phyloP scores from a whole-genome alignment of 371 early-diverging fungal genomes.

The Syncephalastrum racemosum region DNA sequence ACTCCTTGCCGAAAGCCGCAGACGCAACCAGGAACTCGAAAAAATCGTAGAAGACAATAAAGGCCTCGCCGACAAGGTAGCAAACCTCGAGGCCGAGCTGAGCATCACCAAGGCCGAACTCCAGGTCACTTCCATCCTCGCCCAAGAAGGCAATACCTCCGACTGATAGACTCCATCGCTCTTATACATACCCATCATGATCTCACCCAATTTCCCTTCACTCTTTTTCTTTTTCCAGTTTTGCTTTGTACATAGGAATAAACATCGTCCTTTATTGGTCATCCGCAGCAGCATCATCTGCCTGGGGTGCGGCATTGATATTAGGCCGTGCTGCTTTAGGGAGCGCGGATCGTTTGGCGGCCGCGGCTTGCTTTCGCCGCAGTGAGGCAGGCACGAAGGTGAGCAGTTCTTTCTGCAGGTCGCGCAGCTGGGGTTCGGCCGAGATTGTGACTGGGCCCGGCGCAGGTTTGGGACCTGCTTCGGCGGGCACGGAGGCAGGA shows the following conservation, averaged over 20 bases:
- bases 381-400: constrained; percentile 62
- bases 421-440: constrained; percentile 63
- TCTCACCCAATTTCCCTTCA: too few species aligned
- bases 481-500: constrained; percentile 8
- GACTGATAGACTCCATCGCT: too few species aligned
- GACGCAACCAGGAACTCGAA: constrained; percentile 17
- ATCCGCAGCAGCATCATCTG: constrained; percentile 20
- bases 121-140: constrained; percentile 23
- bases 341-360: constrained; percentile 40
- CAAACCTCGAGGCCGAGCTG: constrained; percentile 41
- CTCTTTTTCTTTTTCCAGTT: too few species aligned
- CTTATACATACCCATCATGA: too few species aligned
- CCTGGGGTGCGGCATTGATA: constrained; percentile 56
- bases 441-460: constrained; percentile 47
- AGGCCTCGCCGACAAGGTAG: constrained; percentile 27
- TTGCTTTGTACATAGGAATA: too few species aligned
- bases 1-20: constrained; percentile 12
- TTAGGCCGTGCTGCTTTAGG: constrained; percentile 44
- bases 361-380: constrained; percentile 51
- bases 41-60: constrained; percentile 24
- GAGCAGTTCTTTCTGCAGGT: constrained; percentile 63
- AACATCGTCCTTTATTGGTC: background rate
- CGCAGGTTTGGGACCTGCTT: constrained; percentile 19
- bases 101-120: constrained; percentile 40
- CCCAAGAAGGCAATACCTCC: constrained; percentile 12